phyloP scores from a whole-genome alignment of 352 stramenopile species.

The Pythium aphanidermatum region DNA sequence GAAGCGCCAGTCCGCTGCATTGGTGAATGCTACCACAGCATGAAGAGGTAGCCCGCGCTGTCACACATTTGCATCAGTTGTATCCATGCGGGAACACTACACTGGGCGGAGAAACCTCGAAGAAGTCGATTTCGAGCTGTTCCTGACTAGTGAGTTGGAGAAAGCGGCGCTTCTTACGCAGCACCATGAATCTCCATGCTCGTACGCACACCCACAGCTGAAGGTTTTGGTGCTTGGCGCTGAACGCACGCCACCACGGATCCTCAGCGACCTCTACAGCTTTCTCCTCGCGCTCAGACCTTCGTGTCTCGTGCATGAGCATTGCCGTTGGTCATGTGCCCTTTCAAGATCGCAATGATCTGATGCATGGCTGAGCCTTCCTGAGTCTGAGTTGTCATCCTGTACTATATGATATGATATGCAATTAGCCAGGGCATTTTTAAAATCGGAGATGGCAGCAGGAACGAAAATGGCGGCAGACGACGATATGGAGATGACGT shows the following conservation, averaged over 20 bases:
- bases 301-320: not conserved
- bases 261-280: not conserved
- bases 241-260: constrained; percentile 38
- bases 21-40: constrained; percentile 13
- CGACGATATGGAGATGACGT: constrained; percentile 21
- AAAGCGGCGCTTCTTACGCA: constrained; percentile 40
- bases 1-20: constrained; percentile 17
- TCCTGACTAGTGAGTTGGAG: constrained; percentile 17
- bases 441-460: not conserved
- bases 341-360: constrained; percentile 18
- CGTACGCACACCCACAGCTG: constrained; percentile 40
- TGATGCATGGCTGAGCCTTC: not conserved
- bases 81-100: too few relatives aligned
- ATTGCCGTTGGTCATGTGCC: not conserved
- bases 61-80: not conserved
- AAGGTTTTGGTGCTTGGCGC: constrained; percentile 3
- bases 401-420: constrained; percentile 9
- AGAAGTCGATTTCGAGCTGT: constrained; percentile 35
- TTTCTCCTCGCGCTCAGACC: not conserved
- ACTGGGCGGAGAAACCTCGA: too few relatives aligned
- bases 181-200: constrained; percentile 29
- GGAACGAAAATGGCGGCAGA: constrained; percentile 23
- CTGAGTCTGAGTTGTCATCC: too few relatives aligned
- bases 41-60: constrained; percentile 49
- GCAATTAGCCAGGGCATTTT: not conserved